Percentiles rank a stretch among this genome's conserved stretches.
phyloP scores from a whole-genome alignment of 2,329 filamentous ascomycete species.

The Penicillium brevicompactum region DNA sequence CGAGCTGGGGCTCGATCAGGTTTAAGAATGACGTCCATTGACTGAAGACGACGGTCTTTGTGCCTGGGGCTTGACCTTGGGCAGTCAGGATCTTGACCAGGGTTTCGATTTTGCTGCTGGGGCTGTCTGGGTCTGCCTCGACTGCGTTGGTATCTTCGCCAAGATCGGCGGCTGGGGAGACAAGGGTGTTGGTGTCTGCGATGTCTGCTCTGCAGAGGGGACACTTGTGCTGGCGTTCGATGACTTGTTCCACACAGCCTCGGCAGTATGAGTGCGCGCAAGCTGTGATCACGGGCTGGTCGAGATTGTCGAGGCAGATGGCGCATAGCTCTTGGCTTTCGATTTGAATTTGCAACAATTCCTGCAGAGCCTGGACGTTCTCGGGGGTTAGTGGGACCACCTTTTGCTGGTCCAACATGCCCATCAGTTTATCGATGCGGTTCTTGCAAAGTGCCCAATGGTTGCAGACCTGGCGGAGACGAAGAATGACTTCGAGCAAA shows the following conservation, averaged over 20 bases:
- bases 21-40: conserved; percentile 81
- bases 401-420: conserved; percentile 67
- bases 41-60: conserved; percentile 81
- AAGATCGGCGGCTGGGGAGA: conserved; percentile 64
- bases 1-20: conserved; percentile 70
- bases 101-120: conserved; percentile 81
- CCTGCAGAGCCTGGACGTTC: conserved; percentile 71
- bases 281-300: conserved; percentile 76
- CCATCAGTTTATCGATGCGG: conserved; percentile 71
- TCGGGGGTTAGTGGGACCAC: conserved; percentile 71
- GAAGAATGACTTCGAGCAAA: conserved; percentile 77
- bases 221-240: conserved; percentile 76
- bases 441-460: conserved; percentile 82
- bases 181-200: conserved; percentile 61
- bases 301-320: conserved; percentile 74
- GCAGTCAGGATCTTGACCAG: conserved; percentile 74
- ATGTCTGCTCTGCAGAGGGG: conserved; percentile 79
- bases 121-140: conserved; percentile 63
- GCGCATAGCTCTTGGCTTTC: conserved; percentile 82
- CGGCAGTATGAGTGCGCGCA: conserved; percentile 82
- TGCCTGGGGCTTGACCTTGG: conserved; percentile 62
- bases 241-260: conserved; percentile 72
- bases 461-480: conserved; percentile 83
- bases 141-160: conserved; percentile 52
- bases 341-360: conserved; percentile 73